These are phyloP conservation scores for Sporothrix brasiliensis DNA, from an alignment of 2,329 filamentous ascomycete species.

Conservation along the genomic window DNA sequence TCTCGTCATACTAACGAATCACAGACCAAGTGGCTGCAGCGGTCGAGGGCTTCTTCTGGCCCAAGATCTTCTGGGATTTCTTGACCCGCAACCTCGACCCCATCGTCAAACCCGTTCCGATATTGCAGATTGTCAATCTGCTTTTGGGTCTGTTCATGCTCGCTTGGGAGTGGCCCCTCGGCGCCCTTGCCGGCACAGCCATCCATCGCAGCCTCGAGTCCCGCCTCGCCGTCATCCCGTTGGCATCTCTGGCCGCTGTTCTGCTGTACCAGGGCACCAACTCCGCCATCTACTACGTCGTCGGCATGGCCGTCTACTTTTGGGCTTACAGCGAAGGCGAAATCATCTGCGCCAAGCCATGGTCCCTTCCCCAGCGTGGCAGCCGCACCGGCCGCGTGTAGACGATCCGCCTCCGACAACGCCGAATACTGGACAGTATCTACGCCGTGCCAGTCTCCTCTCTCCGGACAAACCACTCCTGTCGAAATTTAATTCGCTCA, in stretches of 20 bases:
- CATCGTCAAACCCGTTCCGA: constrained; percentile 82
- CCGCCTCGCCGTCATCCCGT: constrained; percentile 77
- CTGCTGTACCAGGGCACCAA: constrained; percentile 93
- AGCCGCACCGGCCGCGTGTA: constrained; percentile 34
- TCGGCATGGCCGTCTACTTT: constrained; percentile 86
- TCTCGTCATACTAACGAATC: constrained; percentile 24
- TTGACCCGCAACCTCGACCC: constrained; percentile 85
- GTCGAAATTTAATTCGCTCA: neutral
- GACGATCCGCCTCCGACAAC: constrained; percentile 9
- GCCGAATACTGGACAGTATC: neutral
- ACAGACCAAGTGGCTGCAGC: constrained; percentile 88
- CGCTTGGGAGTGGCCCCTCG: constrained; percentile 88
- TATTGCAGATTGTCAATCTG: constrained; percentile 88
- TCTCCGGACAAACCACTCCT: neutral
- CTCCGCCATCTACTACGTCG: constrained; percentile 85
- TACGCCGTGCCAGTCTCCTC: neutral
- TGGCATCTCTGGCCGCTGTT: constrained; percentile 72
- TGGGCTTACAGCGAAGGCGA: constrained; percentile 98
- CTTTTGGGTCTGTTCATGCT: constrained; percentile 76
- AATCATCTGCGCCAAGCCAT: constrained; percentile 70
- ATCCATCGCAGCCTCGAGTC: constrained; percentile 88
- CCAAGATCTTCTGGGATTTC: constrained; percentile 98
- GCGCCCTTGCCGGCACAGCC: constrained; percentile 71
- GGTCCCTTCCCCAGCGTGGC: constrained; percentile 66
- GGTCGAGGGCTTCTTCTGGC: constrained; percentile 93